Evolutionary conservation across 805 yeast species (phyloP), one percentile per base, ranked within the genome.

Genomic region (Hemisphaericaspora nanyangensis): DNA sequence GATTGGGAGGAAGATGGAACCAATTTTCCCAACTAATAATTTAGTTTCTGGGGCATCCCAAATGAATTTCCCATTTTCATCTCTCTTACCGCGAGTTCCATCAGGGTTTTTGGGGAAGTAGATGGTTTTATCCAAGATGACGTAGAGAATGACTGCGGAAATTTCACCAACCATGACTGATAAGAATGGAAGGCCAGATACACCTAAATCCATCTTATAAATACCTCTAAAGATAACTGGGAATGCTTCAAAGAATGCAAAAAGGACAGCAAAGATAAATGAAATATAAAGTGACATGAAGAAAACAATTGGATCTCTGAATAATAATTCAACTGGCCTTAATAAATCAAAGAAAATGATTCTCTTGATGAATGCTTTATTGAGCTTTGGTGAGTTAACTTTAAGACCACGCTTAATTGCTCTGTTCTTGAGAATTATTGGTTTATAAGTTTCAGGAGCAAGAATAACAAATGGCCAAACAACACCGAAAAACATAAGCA

Each of bases 221-320:
- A 70, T 75, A 26, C 84, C 85, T 53, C 76, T 66, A 63, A 82
- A 84, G 44, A 84, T 83, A 37, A 83, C 76, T 7, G 89, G 89
- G 61, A 70, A 82, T 3, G 89, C 89, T 58, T 83, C 90, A 52
- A 84, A 84, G 68, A 83, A 84, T 0, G 88, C 90, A 48, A 83
- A 84, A 38, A 84, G 62, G 2, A 84, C 88, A 1, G 90, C 88
- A 62, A 83, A 83, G 37, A 84, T 76, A 53, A 84, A 82, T 0
- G 90, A 84, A 42, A 80, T 76, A 57, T 84, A 84, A 37, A 82
- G 59, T 22, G 87, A 79, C 54, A 82, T 78, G 16, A 80, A 77
- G 35, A 78, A 47, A 28, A 85, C 90, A 49, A 85, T 85, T 39
- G 93, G 93, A 49, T 85, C 95, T 26, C 74, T 73, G 26, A 77